Evolutionary conservation across 116 monocot genomes (phyloP), one percentile per base, ranked within the genome.

Genomic region (Iris pallida): DNA sequence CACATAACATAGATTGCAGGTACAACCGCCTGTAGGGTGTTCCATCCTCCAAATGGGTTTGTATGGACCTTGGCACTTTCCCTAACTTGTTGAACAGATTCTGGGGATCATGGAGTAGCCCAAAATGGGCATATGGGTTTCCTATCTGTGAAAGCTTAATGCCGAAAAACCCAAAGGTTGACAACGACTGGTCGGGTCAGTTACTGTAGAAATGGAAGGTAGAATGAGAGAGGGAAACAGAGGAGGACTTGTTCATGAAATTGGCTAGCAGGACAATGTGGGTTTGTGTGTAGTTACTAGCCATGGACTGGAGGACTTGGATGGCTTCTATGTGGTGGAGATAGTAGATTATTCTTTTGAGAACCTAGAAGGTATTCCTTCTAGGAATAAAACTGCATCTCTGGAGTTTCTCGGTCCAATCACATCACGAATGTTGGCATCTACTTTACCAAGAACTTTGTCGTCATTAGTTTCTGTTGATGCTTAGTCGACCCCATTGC

Each of bases 291-390:
- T 77, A 73, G 16, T 64, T 79, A 4, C 63, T 78, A 0, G 84
- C 88, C 59, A 91, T 91, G 13, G 81, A 63, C 71, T 79, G 73
- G n/a, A 95, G 86, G 9, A 95, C 81, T 64, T 85, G 68, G 86
- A 85, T 86, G 19, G 95, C 95, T 13, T 79, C 47, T n/a, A 54
- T 42, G 42, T 90, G 77, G 12, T 83, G 73, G 1, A 91, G 91
- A 76, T 95, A 95, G 63, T 91, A 95, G 19, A 91, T 53, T 19
- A 95, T 83, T 44, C 91, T 91, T 95, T 95, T 91, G 0, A 95
- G 86, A 13, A 95, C 58, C 94, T 91, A 95, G n/a, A 95, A 73
- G 0, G 95, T 88, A 57, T 76, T 86, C 56, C 61, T 88, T 42
- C 79, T 62, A 19, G 82, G 91, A 42, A 51, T 66, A 60, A 82